Evolutionary conservation across 2,329 filamentous ascomycete genomes (phyloP).

Genomic region (Xylaria hypoxylon): DNA sequence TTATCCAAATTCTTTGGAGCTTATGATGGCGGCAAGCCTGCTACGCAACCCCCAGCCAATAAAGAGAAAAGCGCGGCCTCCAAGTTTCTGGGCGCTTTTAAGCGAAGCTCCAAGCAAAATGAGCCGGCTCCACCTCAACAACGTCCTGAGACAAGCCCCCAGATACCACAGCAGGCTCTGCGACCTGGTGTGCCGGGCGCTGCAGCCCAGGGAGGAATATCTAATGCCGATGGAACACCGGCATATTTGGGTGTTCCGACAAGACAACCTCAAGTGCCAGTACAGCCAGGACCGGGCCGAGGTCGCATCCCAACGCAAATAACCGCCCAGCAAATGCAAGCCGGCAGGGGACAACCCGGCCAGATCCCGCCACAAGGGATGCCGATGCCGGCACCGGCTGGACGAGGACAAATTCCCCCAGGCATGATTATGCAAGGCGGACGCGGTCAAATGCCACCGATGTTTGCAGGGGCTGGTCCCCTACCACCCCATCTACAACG

Average conservation of each 20-base stretch:
- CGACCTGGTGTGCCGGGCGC: constrained; percentile 21
- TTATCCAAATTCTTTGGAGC: constrained; percentile 48
- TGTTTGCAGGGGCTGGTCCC: constrained; percentile 37
- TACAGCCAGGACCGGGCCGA: constrained; percentile 40
- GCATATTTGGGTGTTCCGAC: constrained; percentile 1
- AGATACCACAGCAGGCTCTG: constrained; percentile 32
- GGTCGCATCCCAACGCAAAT: constrained; percentile 37
- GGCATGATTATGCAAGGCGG: constrained; percentile 34
- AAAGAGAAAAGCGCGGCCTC: constrained; percentile 50
- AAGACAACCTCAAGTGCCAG: constrained; percentile 24
- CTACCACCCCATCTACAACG: constrained; percentile 34
- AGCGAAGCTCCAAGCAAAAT: constrained; percentile 44
- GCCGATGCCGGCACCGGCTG: constrained; percentile 21
- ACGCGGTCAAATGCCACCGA: constrained; percentile 40
- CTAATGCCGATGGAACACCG: neutral
- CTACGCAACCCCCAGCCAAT: constrained; percentile 35
- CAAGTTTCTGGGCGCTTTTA: constrained; percentile 49
- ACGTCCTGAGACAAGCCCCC: constrained; percentile 40
- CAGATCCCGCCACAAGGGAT: constrained; percentile 28
- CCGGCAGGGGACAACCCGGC: constrained; percentile 19
- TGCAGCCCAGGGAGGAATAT: constrained; percentile 2
- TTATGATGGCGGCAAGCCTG: constrained; percentile 40
- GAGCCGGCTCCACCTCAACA: constrained; percentile 34
- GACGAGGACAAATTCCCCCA: constrained; percentile 37
- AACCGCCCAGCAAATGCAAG: constrained; percentile 41